Percentiles rank a stretch among this genome's conserved stretches.
Conservation (phyloP, 2,329 filamentous ascomycete species). For the Pseudogymnoascus sp. region DNA sequence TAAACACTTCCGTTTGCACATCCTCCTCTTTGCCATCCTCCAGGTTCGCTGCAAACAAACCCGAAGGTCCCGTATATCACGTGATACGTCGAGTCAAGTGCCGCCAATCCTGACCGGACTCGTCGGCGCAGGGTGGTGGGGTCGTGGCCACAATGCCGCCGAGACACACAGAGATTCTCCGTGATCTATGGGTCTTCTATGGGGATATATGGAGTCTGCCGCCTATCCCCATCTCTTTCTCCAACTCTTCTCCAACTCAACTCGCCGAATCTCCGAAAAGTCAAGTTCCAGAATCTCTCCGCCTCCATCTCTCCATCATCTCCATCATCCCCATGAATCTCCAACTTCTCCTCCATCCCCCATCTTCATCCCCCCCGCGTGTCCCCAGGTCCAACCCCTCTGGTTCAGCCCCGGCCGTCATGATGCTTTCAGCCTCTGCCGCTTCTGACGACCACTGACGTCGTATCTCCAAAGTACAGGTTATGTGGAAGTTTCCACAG, state of each 20-base stretch:
- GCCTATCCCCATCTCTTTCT: neutral
- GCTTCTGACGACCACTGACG: slow-evolving; percentile 4
- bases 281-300: neutral
- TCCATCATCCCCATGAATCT: neutral
- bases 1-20: neutral
- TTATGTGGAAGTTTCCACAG: slow-evolving; percentile 28
- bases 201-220: neutral
- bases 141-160: slow-evolving; percentile 2
- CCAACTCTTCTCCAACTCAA: slow-evolving; percentile 3
- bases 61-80: neutral
- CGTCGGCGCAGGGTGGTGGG: neutral
- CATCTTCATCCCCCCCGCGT: neutral
- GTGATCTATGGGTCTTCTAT: neutral
- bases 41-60: neutral
- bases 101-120: neutral
- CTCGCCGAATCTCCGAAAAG: slow-evolving; percentile 3
- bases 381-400: neutral
- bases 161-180: neutral
- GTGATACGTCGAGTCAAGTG: neutral
- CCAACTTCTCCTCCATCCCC: neutral
- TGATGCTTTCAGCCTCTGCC: neutral
- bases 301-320: neutral
- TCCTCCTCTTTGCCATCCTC: neutral
- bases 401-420: neutral
- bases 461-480: neutral